Base-by-base conservation (phyloP, 2,329 filamentous ascomycete species). In the Claviceps sp. region DNA sequence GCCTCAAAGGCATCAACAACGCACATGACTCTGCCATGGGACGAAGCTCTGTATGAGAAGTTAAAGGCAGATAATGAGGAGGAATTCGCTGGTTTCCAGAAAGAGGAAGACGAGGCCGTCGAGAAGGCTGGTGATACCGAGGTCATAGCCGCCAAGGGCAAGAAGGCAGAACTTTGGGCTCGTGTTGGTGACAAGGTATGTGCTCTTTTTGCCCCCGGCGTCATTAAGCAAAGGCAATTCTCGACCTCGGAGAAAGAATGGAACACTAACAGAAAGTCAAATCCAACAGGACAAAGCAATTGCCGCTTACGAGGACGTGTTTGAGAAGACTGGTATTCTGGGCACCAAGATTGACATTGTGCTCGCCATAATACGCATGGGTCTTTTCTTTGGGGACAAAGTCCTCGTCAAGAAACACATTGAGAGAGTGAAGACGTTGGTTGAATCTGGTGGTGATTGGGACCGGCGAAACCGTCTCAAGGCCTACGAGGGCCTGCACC, bases 71-170 rank as follows among this genome's bases (percentile, higher is more conserved):
- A 88, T 57, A 93, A 93, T 61, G 85, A 88, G 60, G 78, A 79
- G 62, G 86, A 91, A 72, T 72, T 91, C 47, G 84, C 86, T 58
- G 77, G 72, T 49, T 81, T 86, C 62, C 82, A 90, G 71, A 89
- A 89, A 69, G 87, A 93, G 68, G 85, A 91, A 68, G 91, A 95
- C 55, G 90, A 98, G 66, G 93, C 93, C 9, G 85, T 86, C 42
- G 93, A 98, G 77, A 90, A 94, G 69, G 91, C 91, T 54, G 93
- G 93, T 51, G 93, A 98, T 63, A 96, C 88, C 13, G 93, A 98
- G 72, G 83, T 98, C 58, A 83, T 91, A 71, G 87, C 88, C 52
- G 93, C 90, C 58, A 82, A 86, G 69, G 90, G 90, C 60, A 97
- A 97, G 78, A 80, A 90, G 62, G 93, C 93, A 54, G 93, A 98